Evolutionary conservation across 139 green algal species (phyloP), one percentile per base, ranked within the genome.

Genomic region (Chlorella sp.): DNA sequence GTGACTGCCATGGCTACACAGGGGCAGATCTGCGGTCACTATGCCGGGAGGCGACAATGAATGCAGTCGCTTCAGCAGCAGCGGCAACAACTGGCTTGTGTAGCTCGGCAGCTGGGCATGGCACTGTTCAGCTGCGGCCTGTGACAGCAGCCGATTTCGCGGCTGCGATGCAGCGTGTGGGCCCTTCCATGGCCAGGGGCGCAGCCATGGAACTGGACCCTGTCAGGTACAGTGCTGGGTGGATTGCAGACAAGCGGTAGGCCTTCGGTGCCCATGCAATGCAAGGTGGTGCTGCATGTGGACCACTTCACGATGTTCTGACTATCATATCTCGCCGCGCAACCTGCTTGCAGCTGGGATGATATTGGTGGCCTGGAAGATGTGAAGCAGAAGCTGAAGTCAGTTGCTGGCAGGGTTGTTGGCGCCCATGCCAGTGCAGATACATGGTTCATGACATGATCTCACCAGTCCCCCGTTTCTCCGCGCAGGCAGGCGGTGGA

Each of bases 11-110:
- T 76, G 96, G 95, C 75, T 98, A 96, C 89, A 95, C 92, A 7
- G 96, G 95, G 14, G 95, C 95, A 26, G 96, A 98, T 86, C 87
- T 98, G 85, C 90, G 90, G 22, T 93, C 93, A 0, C 79, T 97
- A 34, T 94, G 89, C 60, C 85, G 93, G 36, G 93, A 97, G 86
- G 94, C 96, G 0, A 92, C 94, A 24, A 93, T 98, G 93, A 32
- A 7, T 22, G 69, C 48, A 40, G 58, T 44, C 34, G 38, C 40
- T 32, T 56, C 69, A 22, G 78, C 72, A 36, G 73, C 36, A 17
- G 34, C 51, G 60, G 20, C 36, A 34, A 24, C 51, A 60, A 20
- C 13, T 24, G 51, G 24, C 9, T 26, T 16, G 16, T 60, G 51
- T 60, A 24, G 51, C 51, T 24, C 51, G 24, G 44, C 22, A 62